phyloP scores from a whole-genome alignment of 352 stramenopile genomes.

The Phytophthora chlamydospora region DNA sequence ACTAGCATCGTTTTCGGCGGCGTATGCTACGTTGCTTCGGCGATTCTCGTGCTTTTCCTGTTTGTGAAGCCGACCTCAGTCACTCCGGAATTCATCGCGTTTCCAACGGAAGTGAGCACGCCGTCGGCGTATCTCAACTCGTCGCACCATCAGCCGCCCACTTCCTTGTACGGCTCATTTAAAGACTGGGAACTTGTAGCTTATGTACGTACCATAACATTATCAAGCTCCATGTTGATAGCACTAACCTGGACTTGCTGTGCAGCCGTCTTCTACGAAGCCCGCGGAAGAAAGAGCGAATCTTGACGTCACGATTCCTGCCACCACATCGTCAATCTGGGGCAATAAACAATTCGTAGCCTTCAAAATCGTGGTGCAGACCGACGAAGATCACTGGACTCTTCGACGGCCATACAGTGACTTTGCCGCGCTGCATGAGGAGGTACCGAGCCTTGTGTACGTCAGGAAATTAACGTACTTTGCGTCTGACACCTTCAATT shows the following conservation, averaged over 20 bases:
- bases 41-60: conserved; percentile 57
- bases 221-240: background rate
- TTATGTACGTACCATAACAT: conserved; percentile 15
- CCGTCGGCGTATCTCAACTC: conserved; percentile 70
- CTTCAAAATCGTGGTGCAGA: conserved; percentile 78
- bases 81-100: conserved; percentile 54
- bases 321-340: conserved; percentile 73
- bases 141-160: conserved; percentile 40
- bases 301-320: conserved; percentile 69
- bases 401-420: conserved; percentile 70
- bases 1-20: conserved; percentile 35
- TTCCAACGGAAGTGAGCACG: conserved; percentile 50
- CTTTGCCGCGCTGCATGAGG: conserved; percentile 64
- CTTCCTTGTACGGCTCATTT: conserved; percentile 66
- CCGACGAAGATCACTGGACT: conserved; percentile 73
- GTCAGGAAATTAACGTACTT: too few relatives aligned
- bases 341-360: conserved; percentile 74
- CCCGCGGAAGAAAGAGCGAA: conserved; percentile 25
- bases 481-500: background rate
- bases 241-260: conserved; percentile 7
- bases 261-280: conserved; percentile 29
- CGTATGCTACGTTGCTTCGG: conserved; percentile 46
- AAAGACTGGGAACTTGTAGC: conserved; percentile 43
- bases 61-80: conserved; percentile 58
- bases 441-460: conserved; percentile 23